phyloP scores from a whole-genome alignment of 441 rosid genomes.

The Gossypium armourianum region DNA sequence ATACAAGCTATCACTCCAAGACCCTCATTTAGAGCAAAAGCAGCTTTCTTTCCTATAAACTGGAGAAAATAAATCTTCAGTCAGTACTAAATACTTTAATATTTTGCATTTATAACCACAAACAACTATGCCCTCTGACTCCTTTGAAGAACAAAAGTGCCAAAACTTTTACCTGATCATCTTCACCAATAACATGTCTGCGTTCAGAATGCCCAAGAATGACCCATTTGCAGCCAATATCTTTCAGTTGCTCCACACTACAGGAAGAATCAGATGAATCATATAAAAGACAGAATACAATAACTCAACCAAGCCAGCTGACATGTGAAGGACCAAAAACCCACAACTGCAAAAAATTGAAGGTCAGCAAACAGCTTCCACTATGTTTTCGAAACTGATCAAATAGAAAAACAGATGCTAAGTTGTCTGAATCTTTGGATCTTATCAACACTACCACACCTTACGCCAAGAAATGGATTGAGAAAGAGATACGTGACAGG shows the following conservation, averaged over 20 bases:
- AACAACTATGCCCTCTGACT: conserved; percentile 3
- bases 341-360: neutral
- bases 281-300: neutral
- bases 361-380: neutral
- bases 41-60: conserved; percentile 97
- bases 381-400: neutral
- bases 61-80: conserved; percentile 26
- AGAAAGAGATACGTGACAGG: neutral
- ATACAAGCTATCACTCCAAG: conserved; percentile 86
- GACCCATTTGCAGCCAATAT: conserved; percentile 89
- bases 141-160: neutral
- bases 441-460: neutral
- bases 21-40: conserved; percentile 68
- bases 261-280: conserved; percentile 18
- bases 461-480: neutral
- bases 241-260: conserved; percentile 85
- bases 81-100: neutral
- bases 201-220: conserved; percentile 92
- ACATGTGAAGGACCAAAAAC: neutral
- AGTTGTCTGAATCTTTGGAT: neutral
- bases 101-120: neutral
- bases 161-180: conserved; percentile 46
- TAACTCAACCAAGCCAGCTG: neutral
- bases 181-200: conserved; percentile 83
- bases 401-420: neutral